Evolutionary conservation across 2,329 filamentous ascomycete genomes (phyloP).

Genomic region (Pseudomassariella vexata): DNA sequence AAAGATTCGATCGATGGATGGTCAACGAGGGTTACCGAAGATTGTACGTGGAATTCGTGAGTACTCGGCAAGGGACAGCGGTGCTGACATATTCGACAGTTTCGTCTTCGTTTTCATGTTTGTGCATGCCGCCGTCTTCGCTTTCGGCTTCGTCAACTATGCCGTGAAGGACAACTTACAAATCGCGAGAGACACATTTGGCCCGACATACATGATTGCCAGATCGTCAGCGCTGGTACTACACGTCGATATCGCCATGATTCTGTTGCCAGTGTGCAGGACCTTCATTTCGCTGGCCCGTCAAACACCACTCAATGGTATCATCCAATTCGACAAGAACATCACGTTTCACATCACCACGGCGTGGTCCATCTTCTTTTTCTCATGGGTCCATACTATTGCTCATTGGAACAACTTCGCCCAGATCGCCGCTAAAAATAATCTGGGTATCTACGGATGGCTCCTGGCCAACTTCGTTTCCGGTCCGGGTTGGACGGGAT

Average conservation of each 20-base stretch:
- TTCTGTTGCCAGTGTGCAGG: constrained; percentile 77
- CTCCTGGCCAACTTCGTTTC: constrained; percentile 71
- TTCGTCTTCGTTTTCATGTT: constrained; percentile 73
- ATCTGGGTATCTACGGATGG: constrained; percentile 73
- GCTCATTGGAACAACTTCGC: constrained; percentile 86
- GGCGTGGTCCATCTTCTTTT: constrained; percentile 85
- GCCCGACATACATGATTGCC: constrained; percentile 71
- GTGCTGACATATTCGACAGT: constrained; percentile 33
- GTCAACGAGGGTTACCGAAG: constrained; percentile 79
- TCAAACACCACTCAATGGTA: constrained; percentile 77
- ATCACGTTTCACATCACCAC: constrained; percentile 83
- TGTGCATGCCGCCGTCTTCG: constrained; percentile 70
- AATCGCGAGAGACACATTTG: constrained; percentile 61
- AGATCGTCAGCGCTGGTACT: constrained; percentile 70
- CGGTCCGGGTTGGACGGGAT: constrained; percentile 80
- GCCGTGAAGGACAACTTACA: constrained; percentile 70
- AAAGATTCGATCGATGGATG: constrained; percentile 83
- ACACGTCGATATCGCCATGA: constrained; percentile 74
- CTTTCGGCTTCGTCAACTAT: constrained; percentile 76
- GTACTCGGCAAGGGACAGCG: constrained; percentile 6
- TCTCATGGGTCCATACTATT: constrained; percentile 79
- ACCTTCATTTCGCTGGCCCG: constrained; percentile 77
- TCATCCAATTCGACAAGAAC: constrained; percentile 86
- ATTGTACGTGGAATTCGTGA: constrained; percentile 50
- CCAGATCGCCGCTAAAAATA: constrained; percentile 67